These are phyloP conservation scores for Leishmania braziliensis DNA, from an alignment of 208 protist species.

Conservation along the genomic window DNA sequence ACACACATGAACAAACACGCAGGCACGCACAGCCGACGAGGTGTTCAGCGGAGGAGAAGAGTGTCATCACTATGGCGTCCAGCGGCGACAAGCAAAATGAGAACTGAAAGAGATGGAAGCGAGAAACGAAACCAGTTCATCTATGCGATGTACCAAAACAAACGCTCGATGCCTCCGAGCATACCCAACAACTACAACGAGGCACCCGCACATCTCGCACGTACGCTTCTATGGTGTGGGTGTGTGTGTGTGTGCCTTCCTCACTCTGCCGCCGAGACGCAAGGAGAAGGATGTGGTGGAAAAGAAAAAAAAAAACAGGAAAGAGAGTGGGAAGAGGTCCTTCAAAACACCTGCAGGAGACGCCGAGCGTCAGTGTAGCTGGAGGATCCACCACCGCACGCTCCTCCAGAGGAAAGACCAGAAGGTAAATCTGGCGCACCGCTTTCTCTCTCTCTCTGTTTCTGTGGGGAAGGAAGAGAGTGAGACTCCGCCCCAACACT, in stretches of 20 bases:
- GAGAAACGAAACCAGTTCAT: conserved; percentile 7
- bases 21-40: neutral
- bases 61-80: neutral
- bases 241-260: neutral
- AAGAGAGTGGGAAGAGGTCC: neutral
- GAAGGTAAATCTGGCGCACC: neutral
- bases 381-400: neutral
- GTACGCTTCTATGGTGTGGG: conserved; percentile 16
- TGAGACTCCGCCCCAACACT: neutral
- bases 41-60: neutral
- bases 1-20: neutral
- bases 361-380: neutral
- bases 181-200: neutral
- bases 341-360: neutral
- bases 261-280: neutral
- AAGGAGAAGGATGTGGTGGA: neutral
- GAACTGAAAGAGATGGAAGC: conserved; percentile 6
- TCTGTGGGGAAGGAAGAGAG: neutral
- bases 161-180: neutral
- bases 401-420: neutral
- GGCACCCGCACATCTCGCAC: neutral
- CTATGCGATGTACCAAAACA: conserved; percentile 2
- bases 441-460: neutral
- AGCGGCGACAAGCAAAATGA: neutral
- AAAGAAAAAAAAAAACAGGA: neutral